Evolutionary conservation across 2,329 filamentous ascomycete genomes (phyloP), one percentile per base, ranked within the genome.

Genomic region (Nakataea oryzae): DNA sequence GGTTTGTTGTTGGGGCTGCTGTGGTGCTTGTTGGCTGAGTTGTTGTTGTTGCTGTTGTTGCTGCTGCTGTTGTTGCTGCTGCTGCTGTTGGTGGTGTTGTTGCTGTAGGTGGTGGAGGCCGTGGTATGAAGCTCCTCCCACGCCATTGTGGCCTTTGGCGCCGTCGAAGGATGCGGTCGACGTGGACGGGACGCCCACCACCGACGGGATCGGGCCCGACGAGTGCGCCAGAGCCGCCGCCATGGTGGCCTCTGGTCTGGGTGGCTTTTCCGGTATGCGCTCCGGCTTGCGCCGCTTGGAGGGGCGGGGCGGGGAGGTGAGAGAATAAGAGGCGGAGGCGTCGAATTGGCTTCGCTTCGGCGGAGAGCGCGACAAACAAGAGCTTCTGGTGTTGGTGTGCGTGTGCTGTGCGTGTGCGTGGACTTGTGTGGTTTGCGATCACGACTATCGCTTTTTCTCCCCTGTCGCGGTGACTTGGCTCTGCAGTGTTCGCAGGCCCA

Each of bases 161-260:
- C 54, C 54, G 54, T 24, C 28, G 3, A 56, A 27, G 8, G 54
- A 27, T 14, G 28, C 26, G 4, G 54, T 11, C 26, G 54, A 56
- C 13, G 50, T 13, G 13, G 59, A 55, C 54, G 59, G 59, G 28
- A 61, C 29, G 30, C 59, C 59, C 27, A 55, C 59, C 50, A 61
- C 54, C 47, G 59, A 41, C 13, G 59, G 50, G 27, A 61, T 55
- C 27, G 24, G 26, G 12, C 59, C 59, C 28, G 59, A 54, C 47
- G 59, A 56, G 54, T 61, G 59, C 59, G 59, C 59, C 47, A 61
- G 59, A 56, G 59, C 59, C 50, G 59, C 59, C 27, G 59, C 59
- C 59, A 61, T 61, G 59, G 47, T 54, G 29, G 26, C 50, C 32
- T 54, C 59, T 62, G 50, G 41, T 24, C 21, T n/a, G 21, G 21